These are phyloP conservation scores for Tulasnella sp. DNA, from an alignment of 768 basidiomycete species.

Conservation along the genomic window DNA sequence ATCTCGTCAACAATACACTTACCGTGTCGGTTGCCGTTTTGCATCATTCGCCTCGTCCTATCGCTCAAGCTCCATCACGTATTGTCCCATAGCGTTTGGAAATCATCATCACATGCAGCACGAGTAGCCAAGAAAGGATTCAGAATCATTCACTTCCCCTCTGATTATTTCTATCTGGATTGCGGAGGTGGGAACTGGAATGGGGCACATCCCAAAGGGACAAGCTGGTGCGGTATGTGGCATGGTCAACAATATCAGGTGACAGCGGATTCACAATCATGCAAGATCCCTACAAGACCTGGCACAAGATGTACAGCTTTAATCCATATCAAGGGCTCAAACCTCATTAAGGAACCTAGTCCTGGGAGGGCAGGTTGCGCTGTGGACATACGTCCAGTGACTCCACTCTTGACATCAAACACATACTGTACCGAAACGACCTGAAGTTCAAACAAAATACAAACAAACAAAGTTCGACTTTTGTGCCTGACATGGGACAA, in stretches of 20 bases:
- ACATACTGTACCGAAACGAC: too few relatives aligned
- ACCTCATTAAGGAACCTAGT: conserved; percentile 56
- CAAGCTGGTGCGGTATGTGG: conserved; percentile 72
- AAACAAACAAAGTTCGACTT: too few relatives aligned
- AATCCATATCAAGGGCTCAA: conserved; percentile 66
- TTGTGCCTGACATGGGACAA: too few relatives aligned
- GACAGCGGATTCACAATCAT: conserved; percentile 34
- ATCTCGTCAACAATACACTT: conserved; percentile 55
- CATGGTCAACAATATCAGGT: conserved; percentile 65
- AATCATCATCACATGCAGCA: conserved; percentile 62
- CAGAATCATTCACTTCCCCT: conserved; percentile 67
- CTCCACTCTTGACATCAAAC: not conserved
- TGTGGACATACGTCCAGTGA: conserved; percentile 4
- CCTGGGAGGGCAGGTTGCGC: conserved; percentile 61
- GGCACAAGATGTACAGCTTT: conserved; percentile 61
- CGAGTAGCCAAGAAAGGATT: conserved; percentile 64
- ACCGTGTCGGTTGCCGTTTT: conserved; percentile 53
- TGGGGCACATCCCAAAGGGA: conserved; percentile 48
- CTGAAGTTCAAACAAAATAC: too few relatives aligned
- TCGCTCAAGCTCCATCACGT: not conserved
- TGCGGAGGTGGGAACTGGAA: conserved; percentile 77
- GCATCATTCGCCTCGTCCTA: conserved; percentile 20
- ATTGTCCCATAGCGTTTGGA: conserved; percentile 63
- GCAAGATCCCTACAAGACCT: conserved; percentile 31
- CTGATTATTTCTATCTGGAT: conserved; percentile 80